Conservation (phyloP, 371 early-diverging fungal species). For the Encephalitozoon romaleae region DNA sequence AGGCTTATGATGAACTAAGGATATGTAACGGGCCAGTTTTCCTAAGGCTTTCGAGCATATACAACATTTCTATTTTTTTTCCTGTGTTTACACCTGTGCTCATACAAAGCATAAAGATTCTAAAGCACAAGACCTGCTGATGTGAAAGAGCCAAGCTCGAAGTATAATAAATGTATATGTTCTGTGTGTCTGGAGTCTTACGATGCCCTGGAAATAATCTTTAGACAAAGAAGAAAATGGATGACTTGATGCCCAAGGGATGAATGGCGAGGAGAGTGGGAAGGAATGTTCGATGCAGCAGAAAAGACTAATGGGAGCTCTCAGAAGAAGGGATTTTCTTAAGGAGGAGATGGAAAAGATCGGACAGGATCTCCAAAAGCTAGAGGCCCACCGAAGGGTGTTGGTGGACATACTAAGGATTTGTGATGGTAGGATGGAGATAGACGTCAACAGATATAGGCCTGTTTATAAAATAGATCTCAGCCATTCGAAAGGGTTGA, state of each 20-base stretch:
- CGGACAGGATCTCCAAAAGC: neutral
- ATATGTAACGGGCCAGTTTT: neutral
- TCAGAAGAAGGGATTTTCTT: neutral
- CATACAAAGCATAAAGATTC: neutral
- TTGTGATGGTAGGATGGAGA: neutral
- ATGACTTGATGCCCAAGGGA: neutral
- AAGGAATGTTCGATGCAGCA: neutral
- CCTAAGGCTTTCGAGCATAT: neutral
- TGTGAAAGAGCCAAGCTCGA: neutral
- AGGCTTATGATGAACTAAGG: neutral
- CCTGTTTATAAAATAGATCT: neutral
- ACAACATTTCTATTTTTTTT: constrained; percentile 5
- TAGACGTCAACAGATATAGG: neutral
- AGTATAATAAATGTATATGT: neutral
- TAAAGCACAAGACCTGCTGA: neutral
- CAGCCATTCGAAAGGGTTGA: neutral
- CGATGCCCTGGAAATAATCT: neutral
- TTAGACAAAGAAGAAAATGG: neutral
- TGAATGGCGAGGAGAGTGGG: neutral
- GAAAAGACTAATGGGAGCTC: neutral
- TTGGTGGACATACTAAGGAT: neutral
- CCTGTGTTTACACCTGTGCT: constrained; percentile 11
- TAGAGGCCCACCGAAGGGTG: neutral
- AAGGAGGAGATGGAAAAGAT: neutral
- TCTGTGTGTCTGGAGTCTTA: neutral